A percentile compares a stretch with the other conserved stretches of the same genome.
These are phyloP conservation scores for Corinectria fuckeliana DNA, from an alignment of 2,329 filamentous ascomycete genomes.

Conservation along the genomic window DNA sequence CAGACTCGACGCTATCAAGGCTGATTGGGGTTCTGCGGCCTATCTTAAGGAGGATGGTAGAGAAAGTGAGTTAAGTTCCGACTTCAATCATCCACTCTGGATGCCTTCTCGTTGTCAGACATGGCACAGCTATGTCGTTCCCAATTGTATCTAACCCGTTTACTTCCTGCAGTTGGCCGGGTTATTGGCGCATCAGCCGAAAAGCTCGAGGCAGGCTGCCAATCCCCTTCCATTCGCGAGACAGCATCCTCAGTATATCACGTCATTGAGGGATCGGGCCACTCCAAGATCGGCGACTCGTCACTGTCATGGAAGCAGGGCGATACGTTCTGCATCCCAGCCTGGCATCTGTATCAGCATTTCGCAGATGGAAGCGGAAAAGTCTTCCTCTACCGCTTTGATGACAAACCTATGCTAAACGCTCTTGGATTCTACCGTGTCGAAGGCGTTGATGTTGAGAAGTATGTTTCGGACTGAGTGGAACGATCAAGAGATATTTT, in stretches of 20 bases:
- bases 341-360: conserved; percentile 59
- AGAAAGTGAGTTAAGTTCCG: conserved; percentile 35
- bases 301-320: conserved; percentile 52
- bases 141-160: not conserved
- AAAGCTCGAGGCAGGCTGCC: conserved; percentile 46
- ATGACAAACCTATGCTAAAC: conserved; percentile 61
- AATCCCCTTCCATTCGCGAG: conserved; percentile 51
- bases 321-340: conserved; percentile 62
- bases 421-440: conserved; percentile 54
- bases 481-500: no score
- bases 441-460: conserved; percentile 21
- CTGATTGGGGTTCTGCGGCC: conserved; percentile 37
- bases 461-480: conserved; percentile 23
- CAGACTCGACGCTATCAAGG: conserved; percentile 44
- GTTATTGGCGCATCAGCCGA: conserved; percentile 56
- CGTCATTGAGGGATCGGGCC: conserved; percentile 54
- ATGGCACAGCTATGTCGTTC: no score
- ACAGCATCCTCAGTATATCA: conserved; percentile 61
- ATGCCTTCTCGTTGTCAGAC: no score
- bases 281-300: conserved; percentile 47
- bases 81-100: no score
- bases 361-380: conserved; percentile 44
- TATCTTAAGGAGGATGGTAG: conserved; percentile 44
- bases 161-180: conserved; percentile 32
- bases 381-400: conserved; percentile 60